These are phyloP conservation scores for Entoloma clypeatum DNA, from an alignment of 1,284 basidiomycete species.

Conservation along the genomic window DNA sequence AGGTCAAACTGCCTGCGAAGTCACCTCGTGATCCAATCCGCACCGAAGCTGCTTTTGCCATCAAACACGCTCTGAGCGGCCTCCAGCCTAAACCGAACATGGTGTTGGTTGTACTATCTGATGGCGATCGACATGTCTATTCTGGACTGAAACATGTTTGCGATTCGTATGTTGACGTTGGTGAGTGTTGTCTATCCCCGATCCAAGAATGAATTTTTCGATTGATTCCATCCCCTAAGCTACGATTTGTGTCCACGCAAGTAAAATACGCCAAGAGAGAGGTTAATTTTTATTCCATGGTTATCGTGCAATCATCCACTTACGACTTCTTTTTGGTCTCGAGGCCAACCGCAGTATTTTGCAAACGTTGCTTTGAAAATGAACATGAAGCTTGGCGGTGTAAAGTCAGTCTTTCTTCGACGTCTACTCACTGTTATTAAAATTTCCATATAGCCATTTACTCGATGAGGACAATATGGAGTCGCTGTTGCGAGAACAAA, in stretches of 20 bases:
- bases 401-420: slow-evolving; percentile 43
- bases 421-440: neutral
- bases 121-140: slow-evolving; percentile 65
- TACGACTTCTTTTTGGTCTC: slow-evolving; percentile 1
- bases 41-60: slow-evolving; percentile 36
- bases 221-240: slow-evolving; percentile 25
- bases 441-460: slow-evolving; percentile 41
- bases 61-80: slow-evolving; percentile 26
- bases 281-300: slow-evolving; percentile 40
- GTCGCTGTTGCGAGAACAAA: slow-evolving; percentile 54
- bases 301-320: slow-evolving; percentile 37
- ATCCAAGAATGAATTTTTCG: neutral
- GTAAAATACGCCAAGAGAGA: slow-evolving; percentile 59
- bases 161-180: slow-evolving; percentile 59
- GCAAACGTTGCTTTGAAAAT: slow-evolving; percentile 77
- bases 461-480: slow-evolving; percentile 49
- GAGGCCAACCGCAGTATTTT: slow-evolving; percentile 66
- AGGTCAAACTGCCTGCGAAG: slow-evolving; percentile 44
- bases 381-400: slow-evolving; percentile 78
- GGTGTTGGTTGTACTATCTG: slow-evolving; percentile 58
- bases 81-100: slow-evolving; percentile 31
- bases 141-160: slow-evolving; percentile 67
- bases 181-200: slow-evolving; percentile 25
- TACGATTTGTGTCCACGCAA: slow-evolving; percentile 64
- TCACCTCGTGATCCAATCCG: slow-evolving; percentile 45